Evolutionary conservation across 768 basidiomycete genomes (phyloP), one percentile per base, ranked within the genome.

Genomic region (Tephrocybe sp.): DNA sequence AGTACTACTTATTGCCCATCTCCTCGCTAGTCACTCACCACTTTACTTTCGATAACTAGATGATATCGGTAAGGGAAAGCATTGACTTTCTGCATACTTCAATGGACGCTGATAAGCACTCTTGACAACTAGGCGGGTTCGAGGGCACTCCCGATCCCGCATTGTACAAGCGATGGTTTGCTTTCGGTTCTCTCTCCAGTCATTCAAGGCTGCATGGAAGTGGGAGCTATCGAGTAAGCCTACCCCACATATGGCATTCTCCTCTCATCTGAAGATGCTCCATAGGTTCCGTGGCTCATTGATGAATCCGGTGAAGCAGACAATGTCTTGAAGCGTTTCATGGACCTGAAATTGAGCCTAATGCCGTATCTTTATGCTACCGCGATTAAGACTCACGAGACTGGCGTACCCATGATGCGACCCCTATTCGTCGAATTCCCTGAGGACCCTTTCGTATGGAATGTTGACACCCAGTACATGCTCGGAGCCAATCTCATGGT

Each of bases 201-300:
- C 77, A 78, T 53, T 72, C 74, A 25, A 67, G 77, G 7, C 61
- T 79, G 17, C 77, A 79, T 52, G 77, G 77, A 14, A 73, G 69
- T 33, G 65, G 68, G 38, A 77, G 75, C 36, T 79, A 76, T 62
- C 69, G 77, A 41, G 77, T 77, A 43, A 18, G 63, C 15, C 2
- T 28, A 9, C 17, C 10, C 18, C n/a, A 4, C 26, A 7, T 17
- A 2, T 20, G 28, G 9, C 4, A 17, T 23, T 37, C 20, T 45
- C 14, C 26, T 24, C 45, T 18, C 15, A 7, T 43, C 36, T 39
- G 14, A 46, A 10, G 11, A 8, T n/a, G 10, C 2, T 21, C 20
- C 21, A 12, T 38, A 68, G 66, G 67, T 68, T 32, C 77, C 77
- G 17, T 79, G 76, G 76, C 62, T 76, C 52, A 73, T 74, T 50